These are phyloP conservation scores for Grammothele lineata DNA, from an alignment of 768 basidiomycete genomes.

Conservation along the genomic window DNA sequence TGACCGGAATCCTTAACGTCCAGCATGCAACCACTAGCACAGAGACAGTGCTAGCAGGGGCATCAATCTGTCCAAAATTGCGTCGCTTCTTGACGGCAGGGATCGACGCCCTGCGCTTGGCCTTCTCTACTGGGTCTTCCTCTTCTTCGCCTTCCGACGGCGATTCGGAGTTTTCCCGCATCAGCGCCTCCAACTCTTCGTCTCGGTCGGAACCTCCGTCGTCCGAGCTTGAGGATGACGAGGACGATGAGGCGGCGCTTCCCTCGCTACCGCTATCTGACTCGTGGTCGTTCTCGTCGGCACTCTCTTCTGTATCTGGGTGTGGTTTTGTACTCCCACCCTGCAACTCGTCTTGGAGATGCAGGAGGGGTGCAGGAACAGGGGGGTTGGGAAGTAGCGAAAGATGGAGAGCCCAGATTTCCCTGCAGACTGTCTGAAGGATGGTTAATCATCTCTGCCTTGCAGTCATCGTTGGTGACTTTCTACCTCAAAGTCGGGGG, in stretches of 20 bases:
- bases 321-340: too few relatives aligned
- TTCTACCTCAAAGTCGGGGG: conserved; percentile 74
- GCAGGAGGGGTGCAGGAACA: conserved; percentile 53
- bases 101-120: not conserved
- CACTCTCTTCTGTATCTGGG: not conserved
- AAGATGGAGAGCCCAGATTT: conserved; percentile 79
- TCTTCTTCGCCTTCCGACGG: conserved; percentile 28
- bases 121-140: not conserved
- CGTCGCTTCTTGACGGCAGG: conserved; percentile 4
- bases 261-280: conserved; percentile 17
- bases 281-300: not conserved
- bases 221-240: conserved; percentile 26
- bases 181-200: conserved; percentile 36
- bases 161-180: conserved; percentile 35
- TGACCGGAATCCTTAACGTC: conserved; percentile 71
- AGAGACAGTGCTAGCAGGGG: conserved; percentile 51
- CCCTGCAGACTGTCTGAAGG: conserved; percentile 63
- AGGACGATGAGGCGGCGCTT: conserved; percentile 24
- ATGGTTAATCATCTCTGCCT: too few relatives aligned
- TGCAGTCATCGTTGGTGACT: conserved; percentile 2
- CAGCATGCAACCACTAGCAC: conserved; percentile 75
- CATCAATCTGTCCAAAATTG: conserved; percentile 31
- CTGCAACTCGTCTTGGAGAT: conserved; percentile 34
- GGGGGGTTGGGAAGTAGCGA: conserved; percentile 55
- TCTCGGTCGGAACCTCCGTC: conserved; percentile 29